Percentiles rank a stretch among this genome's conserved stretches.
These are phyloP conservation scores for Garcileccinum viscosum DNA, from an alignment of 1,284 basidiomycete species.

Conservation along the genomic window DNA sequence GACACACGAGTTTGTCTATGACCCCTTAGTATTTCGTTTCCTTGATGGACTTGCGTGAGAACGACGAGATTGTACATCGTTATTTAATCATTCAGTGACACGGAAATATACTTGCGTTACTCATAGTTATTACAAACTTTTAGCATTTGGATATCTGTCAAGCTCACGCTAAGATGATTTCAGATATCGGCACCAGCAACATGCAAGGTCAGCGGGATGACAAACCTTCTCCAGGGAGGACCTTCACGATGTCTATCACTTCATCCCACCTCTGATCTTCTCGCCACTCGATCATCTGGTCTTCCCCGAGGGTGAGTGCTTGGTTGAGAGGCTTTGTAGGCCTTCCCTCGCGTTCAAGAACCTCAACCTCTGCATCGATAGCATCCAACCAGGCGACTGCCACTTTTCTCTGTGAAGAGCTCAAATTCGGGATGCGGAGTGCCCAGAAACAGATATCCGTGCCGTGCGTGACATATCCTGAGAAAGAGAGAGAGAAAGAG, in stretches of 20 bases:
- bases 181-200: neutral
- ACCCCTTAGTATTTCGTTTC: neutral
- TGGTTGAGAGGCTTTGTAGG: constrained; percentile 42
- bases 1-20: too few relatives aligned
- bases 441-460: constrained; percentile 66
- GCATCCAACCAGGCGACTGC: constrained; percentile 43
- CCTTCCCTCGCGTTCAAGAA: constrained; percentile 47
- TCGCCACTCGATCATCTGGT: constrained; percentile 60
- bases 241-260: constrained; percentile 28
- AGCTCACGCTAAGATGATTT: neutral
- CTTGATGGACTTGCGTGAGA: neutral
- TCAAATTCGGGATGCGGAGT: constrained; percentile 41
- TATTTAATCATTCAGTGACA: neutral
- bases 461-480: constrained; percentile 63
- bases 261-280: constrained; percentile 57
- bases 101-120: neutral
- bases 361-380: constrained; percentile 51
- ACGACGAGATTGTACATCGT: neutral
- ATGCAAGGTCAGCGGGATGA: neutral
- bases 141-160: neutral
- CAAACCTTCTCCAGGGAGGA: constrained; percentile 39
- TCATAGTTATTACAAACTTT: neutral
- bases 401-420: constrained; percentile 19
- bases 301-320: constrained; percentile 56
- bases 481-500: neutral